These are phyloP conservation scores for Hippophae rhamnoides DNA, from an alignment of 306 rosid species.

Conservation along the genomic window DNA sequence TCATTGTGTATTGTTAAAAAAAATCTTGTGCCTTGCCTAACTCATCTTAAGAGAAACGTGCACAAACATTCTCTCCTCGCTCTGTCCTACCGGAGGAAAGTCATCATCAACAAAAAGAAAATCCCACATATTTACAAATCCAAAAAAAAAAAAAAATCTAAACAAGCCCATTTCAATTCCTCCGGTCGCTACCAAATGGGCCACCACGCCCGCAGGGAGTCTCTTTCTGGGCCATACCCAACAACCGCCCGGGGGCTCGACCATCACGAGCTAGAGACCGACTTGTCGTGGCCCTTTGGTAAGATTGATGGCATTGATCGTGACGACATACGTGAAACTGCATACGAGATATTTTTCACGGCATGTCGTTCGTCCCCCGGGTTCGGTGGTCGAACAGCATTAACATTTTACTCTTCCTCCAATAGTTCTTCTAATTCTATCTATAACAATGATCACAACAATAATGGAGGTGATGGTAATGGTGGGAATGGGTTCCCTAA, in stretches of 20 bases:
- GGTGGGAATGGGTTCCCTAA: constrained; percentile 5
- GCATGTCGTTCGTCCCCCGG: constrained; percentile 82
- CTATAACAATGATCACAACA: constrained; percentile 12
- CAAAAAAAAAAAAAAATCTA: too few species aligned
- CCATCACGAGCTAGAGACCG: constrained; percentile 20
- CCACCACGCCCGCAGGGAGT: constrained; percentile 67
- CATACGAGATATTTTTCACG: constrained; percentile 82
- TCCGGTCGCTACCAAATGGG: constrained; percentile 42
- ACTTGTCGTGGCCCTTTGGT: constrained; percentile 43
- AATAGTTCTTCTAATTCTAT: neutral
- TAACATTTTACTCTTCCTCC: constrained; percentile 33
- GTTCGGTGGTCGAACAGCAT: constrained; percentile 58
- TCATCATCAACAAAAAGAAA: too few species aligned
- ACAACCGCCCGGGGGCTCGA: constrained; percentile 19
- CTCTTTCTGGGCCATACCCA: constrained; percentile 38
- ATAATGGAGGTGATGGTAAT: constrained; percentile 9
- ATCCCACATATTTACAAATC: neutral
- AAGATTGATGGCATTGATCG: constrained; percentile 40
- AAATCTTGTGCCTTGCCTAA: fast-evolving
- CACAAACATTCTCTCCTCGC: too few species aligned
- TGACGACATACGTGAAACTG: constrained; percentile 59
- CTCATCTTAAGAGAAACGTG: too few species aligned
- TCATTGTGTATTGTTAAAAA: too few species aligned
- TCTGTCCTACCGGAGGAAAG: too few species aligned
- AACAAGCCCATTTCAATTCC: neutral